phyloP scores from a whole-genome alignment of 495 filamentous ascomycete species.

The Daldinia vernicosa region DNA sequence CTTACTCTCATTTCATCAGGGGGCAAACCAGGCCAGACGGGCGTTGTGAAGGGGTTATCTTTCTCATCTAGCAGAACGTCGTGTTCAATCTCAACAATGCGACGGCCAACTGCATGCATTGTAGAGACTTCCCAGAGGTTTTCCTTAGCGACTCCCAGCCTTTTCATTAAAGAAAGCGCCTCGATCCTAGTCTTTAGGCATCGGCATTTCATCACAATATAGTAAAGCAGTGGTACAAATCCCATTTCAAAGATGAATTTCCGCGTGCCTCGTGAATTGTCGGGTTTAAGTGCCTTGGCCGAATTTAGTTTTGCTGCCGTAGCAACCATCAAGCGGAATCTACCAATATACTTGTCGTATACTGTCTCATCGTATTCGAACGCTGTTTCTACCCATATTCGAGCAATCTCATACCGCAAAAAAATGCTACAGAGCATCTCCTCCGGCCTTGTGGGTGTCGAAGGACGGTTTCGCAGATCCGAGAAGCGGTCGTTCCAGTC shows the following conservation, averaged over 20 bases:
- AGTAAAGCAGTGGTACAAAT: conserved; percentile 59
- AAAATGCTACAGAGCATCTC: conserved; percentile 28
- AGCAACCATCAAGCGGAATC: conserved; percentile 51
- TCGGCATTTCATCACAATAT: conserved; percentile 60
- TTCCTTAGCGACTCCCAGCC: conserved; percentile 47
- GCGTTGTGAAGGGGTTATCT: conserved; percentile 4
- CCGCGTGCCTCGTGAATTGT: background rate
- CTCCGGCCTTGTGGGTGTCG: background rate
- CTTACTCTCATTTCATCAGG: conserved; percentile 41
- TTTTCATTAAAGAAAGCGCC: conserved; percentile 52
- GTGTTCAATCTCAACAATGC: conserved; percentile 41
- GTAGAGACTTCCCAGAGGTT: conserved; percentile 53
- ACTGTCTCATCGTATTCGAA: conserved; percentile 48
- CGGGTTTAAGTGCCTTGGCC: background rate
- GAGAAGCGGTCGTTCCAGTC: conserved; percentile 42
- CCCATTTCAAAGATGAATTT: conserved; percentile 63
- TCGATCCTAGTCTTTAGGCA: conserved; percentile 54
- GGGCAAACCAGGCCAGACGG: conserved; percentile 30
- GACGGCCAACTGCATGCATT: conserved; percentile 43
- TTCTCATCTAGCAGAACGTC: conserved; percentile 23
- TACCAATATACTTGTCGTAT: conserved; percentile 51
- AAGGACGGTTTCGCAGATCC: conserved; percentile 17
- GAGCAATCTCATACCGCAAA: conserved; percentile 27
- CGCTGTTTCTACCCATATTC: conserved; percentile 51
- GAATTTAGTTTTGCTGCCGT: conserved; percentile 41